Evolutionary conservation across 2,329 filamentous ascomycete genomes (phyloP).

Genomic region (Neocatenulostroma microsporum): DNA sequence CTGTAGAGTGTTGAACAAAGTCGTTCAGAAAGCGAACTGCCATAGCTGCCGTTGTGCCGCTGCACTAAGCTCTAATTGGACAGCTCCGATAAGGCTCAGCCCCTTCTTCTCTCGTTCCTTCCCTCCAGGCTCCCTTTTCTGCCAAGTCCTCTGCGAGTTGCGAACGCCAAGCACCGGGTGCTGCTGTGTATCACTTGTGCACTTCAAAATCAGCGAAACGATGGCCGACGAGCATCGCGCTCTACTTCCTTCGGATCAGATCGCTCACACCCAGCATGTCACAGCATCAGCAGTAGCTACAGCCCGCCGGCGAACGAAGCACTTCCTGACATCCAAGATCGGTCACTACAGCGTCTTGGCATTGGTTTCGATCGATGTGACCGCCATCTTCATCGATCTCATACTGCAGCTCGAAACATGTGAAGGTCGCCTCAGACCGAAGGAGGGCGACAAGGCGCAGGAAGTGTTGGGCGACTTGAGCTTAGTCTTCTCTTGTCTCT

Average conservation of each 20-base stretch:
- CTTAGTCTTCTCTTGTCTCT: constrained; percentile 55
- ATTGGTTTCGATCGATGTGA: constrained; percentile 44
- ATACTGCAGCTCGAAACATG: constrained; percentile 45
- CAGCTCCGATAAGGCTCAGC: no score
- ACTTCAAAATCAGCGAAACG: no score
- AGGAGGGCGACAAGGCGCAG: constrained; percentile 26
- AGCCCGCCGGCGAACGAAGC: constrained; percentile 6
- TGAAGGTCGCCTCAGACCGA: constrained; percentile 29
- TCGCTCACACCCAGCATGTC: background rate
- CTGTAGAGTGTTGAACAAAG: no score
- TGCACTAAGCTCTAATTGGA: no score
- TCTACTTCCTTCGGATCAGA: constrained; percentile 5
- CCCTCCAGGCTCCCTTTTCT: no score
- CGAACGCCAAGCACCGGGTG: no score
- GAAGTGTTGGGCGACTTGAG: constrained; percentile 45
- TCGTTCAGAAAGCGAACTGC: no score
- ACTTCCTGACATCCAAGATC: constrained; percentile 38
- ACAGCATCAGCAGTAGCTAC: background rate
- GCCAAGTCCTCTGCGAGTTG: no score
- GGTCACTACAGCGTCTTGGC: constrained; percentile 45
- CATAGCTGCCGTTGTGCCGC: no score
- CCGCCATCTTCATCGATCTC: constrained; percentile 47
- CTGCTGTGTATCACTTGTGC: no score
- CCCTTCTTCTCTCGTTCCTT: no score
- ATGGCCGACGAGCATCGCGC: constrained; percentile 1